Conservation (phyloP, 2,329 filamentous ascomycete species). For the Teratosphaeria viscida region DNA sequence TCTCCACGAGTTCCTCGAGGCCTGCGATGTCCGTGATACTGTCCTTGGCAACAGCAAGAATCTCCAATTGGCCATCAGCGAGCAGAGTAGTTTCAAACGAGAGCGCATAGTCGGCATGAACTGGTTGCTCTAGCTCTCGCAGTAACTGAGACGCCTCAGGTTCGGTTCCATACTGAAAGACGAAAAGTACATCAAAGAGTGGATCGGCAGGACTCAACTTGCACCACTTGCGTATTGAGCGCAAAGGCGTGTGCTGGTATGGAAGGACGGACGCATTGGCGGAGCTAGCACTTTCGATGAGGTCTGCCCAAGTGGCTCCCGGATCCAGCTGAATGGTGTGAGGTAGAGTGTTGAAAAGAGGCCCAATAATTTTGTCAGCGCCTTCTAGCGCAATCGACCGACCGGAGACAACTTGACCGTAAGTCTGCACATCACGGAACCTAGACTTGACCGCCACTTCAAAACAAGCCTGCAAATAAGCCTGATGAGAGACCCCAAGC, state of each 20-base stretch:
- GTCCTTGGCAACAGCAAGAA: constrained; percentile 52
- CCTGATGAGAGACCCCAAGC: constrained; percentile 66
- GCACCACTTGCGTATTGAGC: constrained; percentile 73
- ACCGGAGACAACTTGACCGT: constrained; percentile 73
- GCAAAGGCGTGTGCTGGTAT: constrained; percentile 69
- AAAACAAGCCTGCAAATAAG: constrained; percentile 69
- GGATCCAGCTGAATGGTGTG: constrained; percentile 44
- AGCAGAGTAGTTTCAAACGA: constrained; percentile 61
- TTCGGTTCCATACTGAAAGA: constrained; percentile 52
- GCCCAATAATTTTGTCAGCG: constrained; percentile 61
- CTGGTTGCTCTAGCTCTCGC: constrained; percentile 39
- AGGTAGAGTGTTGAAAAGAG: constrained; percentile 83
- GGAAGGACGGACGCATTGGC: constrained; percentile 58
- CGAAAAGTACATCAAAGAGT: constrained; percentile 72
- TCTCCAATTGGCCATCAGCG: constrained; percentile 36
- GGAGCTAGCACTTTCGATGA: constrained; percentile 56
- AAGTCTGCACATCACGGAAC: constrained; percentile 39
- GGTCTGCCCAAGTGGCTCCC: constrained; percentile 46
- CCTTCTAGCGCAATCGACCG: constrained; percentile 58
- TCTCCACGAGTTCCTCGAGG: constrained; percentile 31
- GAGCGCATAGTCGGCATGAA: constrained; percentile 59
- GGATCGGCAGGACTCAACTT: constrained; percentile 42
- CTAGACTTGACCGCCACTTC: constrained; percentile 48
- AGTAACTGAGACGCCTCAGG: constrained; percentile 33
- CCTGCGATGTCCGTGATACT: constrained; percentile 28